Evolutionary conservation across 352 stramenopile species (phyloP), one percentile per base, ranked within the genome.

Genomic region (Pythium apleroticum): DNA sequence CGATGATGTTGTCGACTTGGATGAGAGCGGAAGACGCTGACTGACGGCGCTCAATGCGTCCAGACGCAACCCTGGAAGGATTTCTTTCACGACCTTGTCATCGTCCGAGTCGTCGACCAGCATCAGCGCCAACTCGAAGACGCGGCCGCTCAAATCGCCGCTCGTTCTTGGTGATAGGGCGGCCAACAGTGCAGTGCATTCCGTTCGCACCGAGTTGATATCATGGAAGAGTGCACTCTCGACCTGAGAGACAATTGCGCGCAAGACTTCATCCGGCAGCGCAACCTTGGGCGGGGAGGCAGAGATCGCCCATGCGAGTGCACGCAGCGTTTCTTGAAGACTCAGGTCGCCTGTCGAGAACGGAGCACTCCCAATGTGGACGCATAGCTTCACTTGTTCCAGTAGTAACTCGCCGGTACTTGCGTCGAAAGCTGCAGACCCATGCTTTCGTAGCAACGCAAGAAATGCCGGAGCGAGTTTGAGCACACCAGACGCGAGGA

Each of bases 401-500:
- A 41, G 17, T 5, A 67, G 25, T 14, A 67, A 31, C 30, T 67
- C 52, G n/a, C 11, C 35, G 14, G 43, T n/a, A 15, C 39, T 35
- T 24, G 30, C 19, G 7, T 43, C 22, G 3, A 67, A 24, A 4
- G 33, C 17, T 11, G 30, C 25, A 15, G 19, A n/a, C 12, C 20
- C 35, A 17, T 24, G 25, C 45, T 57, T 60, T 25, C 50, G 39
- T 8, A 57, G 10, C 14, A 62, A 5, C n/a, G 52, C 10, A 19
- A 52, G 11, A 49, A 67, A 67, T 0, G 60, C 41, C 20, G 45
- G 31, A 17, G 41, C 53, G 11, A 67, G 31, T 24, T 52, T 52
- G 1, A 43, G 52, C 27, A 57, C 30, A 9, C n/a, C 24, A 54
- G 48, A 37, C 48, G 15, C 48, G 25, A 10, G 4, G 5, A 31